Evolutionary conservation across 352 stramenopile species (phyloP).

Genomic region (Pilasporangium apinafurcum): DNA sequence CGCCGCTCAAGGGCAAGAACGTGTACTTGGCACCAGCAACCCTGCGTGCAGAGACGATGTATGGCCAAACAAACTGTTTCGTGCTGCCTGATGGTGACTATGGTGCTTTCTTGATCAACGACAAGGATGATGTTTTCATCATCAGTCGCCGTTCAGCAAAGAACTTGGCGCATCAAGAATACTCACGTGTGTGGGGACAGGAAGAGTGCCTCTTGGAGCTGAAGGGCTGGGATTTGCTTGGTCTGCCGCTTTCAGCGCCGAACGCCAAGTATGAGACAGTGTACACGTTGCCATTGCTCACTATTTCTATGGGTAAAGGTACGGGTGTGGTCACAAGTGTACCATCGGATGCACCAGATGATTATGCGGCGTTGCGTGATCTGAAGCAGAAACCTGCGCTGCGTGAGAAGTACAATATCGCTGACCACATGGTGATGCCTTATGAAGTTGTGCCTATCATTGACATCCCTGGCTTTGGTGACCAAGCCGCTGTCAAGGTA

Average conservation of each 20-base stretch:
- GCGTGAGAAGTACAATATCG: constrained; percentile 98
- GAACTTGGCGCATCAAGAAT: constrained; percentile 95
- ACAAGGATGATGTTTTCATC: constrained; percentile 93
- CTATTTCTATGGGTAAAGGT: constrained; percentile 99
- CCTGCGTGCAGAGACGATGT: constrained; percentile 99
- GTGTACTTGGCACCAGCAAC: constrained; percentile 98
- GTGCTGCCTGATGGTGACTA: constrained; percentile 98
- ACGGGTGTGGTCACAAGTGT: constrained; percentile 99
- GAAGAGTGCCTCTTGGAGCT: constrained; percentile 88
- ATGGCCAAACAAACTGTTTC: constrained; percentile 99
- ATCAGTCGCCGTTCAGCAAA: constrained; percentile 91
- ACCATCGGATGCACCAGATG: constrained; percentile 97
- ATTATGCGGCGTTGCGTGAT: constrained; percentile 98
- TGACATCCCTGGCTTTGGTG: constrained; percentile 97
- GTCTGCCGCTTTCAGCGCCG: constrained; percentile 92
- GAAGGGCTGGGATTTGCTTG: constrained; percentile 96
- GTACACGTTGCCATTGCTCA: constrained; percentile 99
- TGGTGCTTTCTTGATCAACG: constrained; percentile 94
- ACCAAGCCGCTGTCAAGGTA: constrained; percentile 94
- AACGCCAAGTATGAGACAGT: constrained; percentile 97
- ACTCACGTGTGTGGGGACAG: constrained; percentile 83
- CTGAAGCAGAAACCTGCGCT: constrained; percentile 98
- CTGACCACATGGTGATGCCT: constrained; percentile 96
- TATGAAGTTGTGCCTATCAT: constrained; percentile 99
- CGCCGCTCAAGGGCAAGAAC: constrained; percentile 76